Percentiles rank a stretch among this genome's conserved stretches.
phyloP scores from a whole-genome alignment of 2,329 filamentous ascomycete species.

The Aureobasidium sp. region DNA sequence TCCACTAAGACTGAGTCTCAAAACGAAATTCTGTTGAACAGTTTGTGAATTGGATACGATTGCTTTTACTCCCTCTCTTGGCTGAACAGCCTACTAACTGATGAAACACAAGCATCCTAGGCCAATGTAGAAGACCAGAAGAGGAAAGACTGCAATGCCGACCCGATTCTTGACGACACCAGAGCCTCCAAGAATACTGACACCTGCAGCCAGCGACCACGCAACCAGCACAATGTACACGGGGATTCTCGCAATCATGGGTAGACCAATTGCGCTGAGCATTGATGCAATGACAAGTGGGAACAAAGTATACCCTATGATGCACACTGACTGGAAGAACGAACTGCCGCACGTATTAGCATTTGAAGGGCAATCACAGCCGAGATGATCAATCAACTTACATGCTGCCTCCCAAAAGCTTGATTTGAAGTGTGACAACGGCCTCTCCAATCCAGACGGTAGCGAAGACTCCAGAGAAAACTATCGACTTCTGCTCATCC shows the following conservation, averaged over 20 bases:
- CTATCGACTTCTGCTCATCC: constrained; percentile 71
- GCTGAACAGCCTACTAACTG: constrained; percentile 48
- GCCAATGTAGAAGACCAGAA: constrained; percentile 91
- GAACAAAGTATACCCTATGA: constrained; percentile 97
- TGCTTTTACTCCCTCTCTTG: background rate
- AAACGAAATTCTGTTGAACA: background rate
- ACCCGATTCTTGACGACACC: constrained; percentile 94
- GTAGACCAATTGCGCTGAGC: constrained; percentile 73
- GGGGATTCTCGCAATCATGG: constrained; percentile 75
- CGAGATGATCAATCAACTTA: constrained; percentile 43
- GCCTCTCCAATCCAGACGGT: constrained; percentile 96
- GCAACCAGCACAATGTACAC: constrained; percentile 80
- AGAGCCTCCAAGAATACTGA: constrained; percentile 91
- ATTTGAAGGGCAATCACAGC: background rate
- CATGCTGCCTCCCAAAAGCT: constrained; percentile 94
- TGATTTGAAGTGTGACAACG: constrained; percentile 96
- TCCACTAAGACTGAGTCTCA: background rate
- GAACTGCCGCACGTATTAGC: constrained; percentile 52
- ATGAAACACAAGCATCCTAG: constrained; percentile 96
- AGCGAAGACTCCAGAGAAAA: constrained; percentile 94
- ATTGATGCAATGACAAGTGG: constrained; percentile 88
- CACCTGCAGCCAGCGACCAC: constrained; percentile 91
- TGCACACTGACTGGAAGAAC: constrained; percentile 94
- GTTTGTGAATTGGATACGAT: background rate
- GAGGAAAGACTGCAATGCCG: constrained; percentile 84